Evolutionary conservation across 1,284 basidiomycete genomes (phyloP).

Genomic region (Cutaneotrichosporon daszewskae): DNA sequence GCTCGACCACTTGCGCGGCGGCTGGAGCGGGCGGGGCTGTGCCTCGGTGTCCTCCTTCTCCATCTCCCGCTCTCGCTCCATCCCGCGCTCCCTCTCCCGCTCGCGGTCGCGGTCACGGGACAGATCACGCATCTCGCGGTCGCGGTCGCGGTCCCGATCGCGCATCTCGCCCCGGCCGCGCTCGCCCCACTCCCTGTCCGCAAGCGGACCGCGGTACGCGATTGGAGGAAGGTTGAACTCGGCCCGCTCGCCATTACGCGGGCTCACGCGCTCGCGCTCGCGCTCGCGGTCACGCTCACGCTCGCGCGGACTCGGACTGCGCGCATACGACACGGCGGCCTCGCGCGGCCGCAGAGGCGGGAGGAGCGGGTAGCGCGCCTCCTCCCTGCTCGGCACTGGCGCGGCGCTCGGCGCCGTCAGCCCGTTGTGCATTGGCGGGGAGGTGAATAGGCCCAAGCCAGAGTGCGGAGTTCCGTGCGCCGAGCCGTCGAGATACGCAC

Average conservation of each 20-base stretch:
- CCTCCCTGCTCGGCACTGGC: no score
- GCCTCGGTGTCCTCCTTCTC: background rate
- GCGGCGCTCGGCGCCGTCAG: no score
- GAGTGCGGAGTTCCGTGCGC: background rate
- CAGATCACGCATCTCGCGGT: background rate
- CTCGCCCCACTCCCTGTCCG: no score
- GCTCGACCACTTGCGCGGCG: slow-evolving; percentile 7
- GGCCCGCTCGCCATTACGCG: background rate
- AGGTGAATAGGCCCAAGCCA: no score
- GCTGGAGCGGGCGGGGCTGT: slow-evolving; percentile 9
- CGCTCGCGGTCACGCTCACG: slow-evolving; percentile 2
- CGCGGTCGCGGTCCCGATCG: slow-evolving; percentile 3
- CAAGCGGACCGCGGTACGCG: no score
- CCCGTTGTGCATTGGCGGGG: background rate
- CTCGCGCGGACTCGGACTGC: background rate
- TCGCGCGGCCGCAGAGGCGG: slow-evolving; percentile 21
- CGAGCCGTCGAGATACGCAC: background rate
- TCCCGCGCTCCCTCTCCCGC: background rate
- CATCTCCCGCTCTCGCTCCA: background rate
- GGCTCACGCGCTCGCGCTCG: slow-evolving; percentile 1
- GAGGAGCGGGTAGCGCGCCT: slow-evolving; percentile 17
- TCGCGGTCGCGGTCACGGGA: background rate
- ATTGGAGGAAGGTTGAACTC: background rate
- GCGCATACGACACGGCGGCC: background rate
- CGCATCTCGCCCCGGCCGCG: no score